Conservation (phyloP, 495 filamentous ascomycete genomes). For the Lepidopterella palustris region DNA sequence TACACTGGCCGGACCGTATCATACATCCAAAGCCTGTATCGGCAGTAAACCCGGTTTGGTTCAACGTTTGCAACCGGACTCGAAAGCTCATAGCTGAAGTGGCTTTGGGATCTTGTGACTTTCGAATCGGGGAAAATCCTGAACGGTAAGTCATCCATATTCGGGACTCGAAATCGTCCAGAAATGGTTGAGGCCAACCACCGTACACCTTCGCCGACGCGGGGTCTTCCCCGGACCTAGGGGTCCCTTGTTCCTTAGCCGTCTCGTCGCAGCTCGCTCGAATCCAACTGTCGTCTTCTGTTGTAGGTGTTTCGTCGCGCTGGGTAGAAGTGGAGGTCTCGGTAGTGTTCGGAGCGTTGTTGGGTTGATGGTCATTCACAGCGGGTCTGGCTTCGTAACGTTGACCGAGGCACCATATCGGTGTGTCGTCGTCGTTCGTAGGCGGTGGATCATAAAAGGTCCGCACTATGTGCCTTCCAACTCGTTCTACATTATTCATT, state of each 20-base stretch:
- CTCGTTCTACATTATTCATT: conserved; percentile 28
- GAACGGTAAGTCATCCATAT: conserved; percentile 97
- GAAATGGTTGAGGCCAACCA: conserved; percentile 78
- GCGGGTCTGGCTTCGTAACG: conserved; percentile 52
- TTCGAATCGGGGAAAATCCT: conserved; percentile 77
- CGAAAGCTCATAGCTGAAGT: conserved; percentile 71
- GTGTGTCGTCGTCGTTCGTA: conserved; percentile 66
- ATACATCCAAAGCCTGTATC: conserved; percentile 99
- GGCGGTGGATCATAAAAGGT: conserved; percentile 96
- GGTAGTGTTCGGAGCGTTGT: conserved; percentile 4
- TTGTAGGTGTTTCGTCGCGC: neutral
- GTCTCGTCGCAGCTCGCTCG: conserved; percentile 20
- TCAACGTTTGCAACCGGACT: conserved; percentile 75
- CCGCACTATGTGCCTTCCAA: conserved; percentile 53
- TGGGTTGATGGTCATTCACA: conserved; percentile 19
- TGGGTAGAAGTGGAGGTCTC: conserved; percentile 36
- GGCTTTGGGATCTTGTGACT: conserved; percentile 62
- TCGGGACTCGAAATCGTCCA: conserved; percentile 86
- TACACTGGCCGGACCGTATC: conserved; percentile 92
- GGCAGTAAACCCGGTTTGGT: conserved; percentile 78
- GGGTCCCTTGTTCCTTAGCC: conserved; percentile 20
- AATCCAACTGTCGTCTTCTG: conserved; percentile 28
- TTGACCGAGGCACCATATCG: conserved; percentile 85
- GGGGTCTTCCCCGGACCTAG: conserved; percentile 5
- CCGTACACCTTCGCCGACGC: conserved; percentile 38